Evolutionary conservation across 2,329 filamentous ascomycete species (phyloP).

Genomic region (Fusarium clavum): DNA sequence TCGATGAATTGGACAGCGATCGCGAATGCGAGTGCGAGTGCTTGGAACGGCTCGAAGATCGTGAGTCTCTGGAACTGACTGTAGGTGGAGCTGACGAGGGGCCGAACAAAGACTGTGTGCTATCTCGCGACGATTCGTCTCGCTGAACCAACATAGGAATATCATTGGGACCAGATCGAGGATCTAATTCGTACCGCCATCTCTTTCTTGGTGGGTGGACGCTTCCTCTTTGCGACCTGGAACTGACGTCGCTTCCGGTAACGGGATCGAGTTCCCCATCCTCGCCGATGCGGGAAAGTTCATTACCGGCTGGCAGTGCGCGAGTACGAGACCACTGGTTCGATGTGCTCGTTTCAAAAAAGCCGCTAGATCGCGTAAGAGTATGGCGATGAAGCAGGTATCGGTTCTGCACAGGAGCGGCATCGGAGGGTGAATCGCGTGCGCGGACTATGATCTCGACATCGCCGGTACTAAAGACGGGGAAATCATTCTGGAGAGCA

Average conservation of each 20-base stretch:
- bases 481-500: slow-evolving; percentile 88
- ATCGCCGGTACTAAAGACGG: slow-evolving; percentile 91
- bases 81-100: slow-evolving; percentile 37
- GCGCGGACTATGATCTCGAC: slow-evolving; percentile 86
- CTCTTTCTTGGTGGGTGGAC: slow-evolving; percentile 57
- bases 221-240: slow-evolving; percentile 26
- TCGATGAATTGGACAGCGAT: slow-evolving; percentile 64
- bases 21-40: slow-evolving; percentile 52
- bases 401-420: slow-evolving; percentile 68
- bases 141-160: slow-evolving; percentile 90
- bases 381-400: slow-evolving; percentile 92
- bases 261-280: slow-evolving; percentile 45
- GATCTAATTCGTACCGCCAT: slow-evolving; percentile 92
- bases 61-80: slow-evolving; percentile 58
- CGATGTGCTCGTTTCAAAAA: slow-evolving; percentile 89
- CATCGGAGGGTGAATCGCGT: slow-evolving; percentile 51
- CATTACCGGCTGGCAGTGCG: slow-evolving; percentile 50
- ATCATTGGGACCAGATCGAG: slow-evolving; percentile 76
- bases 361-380: slow-evolving; percentile 88
- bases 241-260: slow-evolving; percentile 40
- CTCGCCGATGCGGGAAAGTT: slow-evolving; percentile 67
- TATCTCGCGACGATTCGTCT: slow-evolving; percentile 57
- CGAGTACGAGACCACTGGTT: slow-evolving; percentile 72
- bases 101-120: slow-evolving; percentile 51
- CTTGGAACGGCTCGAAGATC: slow-evolving; percentile 39